Evolutionary conservation across 2,329 filamentous ascomycete genomes (phyloP).

Genomic region (Talaromyces pinophilus): DNA sequence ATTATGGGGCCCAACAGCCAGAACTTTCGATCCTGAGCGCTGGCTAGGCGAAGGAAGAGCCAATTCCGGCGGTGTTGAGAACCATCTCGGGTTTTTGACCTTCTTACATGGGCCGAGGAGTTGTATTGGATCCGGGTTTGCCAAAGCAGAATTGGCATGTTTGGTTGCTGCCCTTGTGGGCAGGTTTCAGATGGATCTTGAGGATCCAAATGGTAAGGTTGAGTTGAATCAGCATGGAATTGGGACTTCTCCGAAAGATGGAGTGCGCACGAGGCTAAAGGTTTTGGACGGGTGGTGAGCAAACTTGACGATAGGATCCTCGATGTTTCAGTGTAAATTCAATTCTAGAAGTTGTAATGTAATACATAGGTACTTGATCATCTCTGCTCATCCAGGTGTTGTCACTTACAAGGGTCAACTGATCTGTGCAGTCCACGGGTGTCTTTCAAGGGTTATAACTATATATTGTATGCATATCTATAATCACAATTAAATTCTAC

Average conservation of each 20-base stretch:
- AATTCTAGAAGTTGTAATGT: background rate
- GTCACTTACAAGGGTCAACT: too few relatives aligned
- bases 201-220: conserved; percentile 62
- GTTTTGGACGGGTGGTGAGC: conserved; percentile 44
- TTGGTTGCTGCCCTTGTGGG: conserved; percentile 76
- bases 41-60: conserved; percentile 56
- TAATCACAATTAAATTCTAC: too few relatives aligned
- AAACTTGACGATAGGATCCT: too few relatives aligned
- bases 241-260: conserved; percentile 65
- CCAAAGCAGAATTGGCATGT: conserved; percentile 81
- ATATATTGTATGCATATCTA: too few relatives aligned
- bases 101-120: conserved; percentile 65
- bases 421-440: too few relatives aligned
- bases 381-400: background rate
- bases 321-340: background rate
- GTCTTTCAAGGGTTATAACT: too few relatives aligned
- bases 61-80: conserved; percentile 65
- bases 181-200: conserved; percentile 67
- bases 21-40: conserved; percentile 76
- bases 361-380: background rate
- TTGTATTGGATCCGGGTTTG: conserved; percentile 82
- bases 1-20: conserved; percentile 76
- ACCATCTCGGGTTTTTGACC: conserved; percentile 18
- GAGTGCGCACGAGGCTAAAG: conserved; percentile 68
- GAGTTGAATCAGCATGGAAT: conserved; percentile 61